Conservation (phyloP, 176 grass and related monocot genomes). For the Coix lacrymajobi region DNA sequence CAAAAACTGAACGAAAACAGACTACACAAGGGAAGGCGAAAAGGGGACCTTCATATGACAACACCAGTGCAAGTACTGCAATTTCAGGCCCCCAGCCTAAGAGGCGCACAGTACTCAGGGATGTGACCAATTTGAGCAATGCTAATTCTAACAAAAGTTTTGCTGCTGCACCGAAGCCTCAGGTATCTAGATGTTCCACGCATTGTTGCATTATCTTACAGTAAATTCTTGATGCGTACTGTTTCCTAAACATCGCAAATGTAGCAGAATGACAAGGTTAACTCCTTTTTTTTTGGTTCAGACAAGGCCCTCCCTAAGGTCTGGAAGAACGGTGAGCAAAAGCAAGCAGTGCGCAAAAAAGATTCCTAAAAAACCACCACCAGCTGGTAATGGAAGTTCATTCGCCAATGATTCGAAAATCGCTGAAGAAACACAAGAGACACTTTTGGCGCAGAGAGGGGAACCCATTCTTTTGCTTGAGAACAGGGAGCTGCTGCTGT, state of each 20-base stretch:
- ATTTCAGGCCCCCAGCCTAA: conserved; percentile 28
- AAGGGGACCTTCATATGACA: conserved; percentile 30
- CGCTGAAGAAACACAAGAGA: neutral
- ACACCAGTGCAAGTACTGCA: neutral
- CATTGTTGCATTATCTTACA: neutral
- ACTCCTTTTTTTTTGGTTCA: neutral
- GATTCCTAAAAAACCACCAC: neutral
- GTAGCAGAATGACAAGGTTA: neutral
- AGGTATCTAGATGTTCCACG: conserved; percentile 21
- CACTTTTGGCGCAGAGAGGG: neutral
- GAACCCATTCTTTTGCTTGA: neutral
- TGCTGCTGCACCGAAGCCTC: conserved; percentile 17
- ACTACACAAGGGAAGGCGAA: conserved; percentile 9
- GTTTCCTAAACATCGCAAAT: neutral
- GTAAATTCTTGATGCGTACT: neutral
- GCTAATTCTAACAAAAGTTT: conserved; percentile 7
- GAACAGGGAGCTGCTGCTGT: neutral
- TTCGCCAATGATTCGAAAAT: neutral
- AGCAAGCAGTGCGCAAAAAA: conserved; percentile 25
- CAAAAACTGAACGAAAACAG: conserved; percentile 32
- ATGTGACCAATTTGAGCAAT: conserved; percentile 32
- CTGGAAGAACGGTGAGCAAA: conserved; percentile 7
- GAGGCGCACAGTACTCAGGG: conserved; percentile 38
- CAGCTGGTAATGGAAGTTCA: neutral
- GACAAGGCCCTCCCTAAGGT: conserved; percentile 17